Evolutionary conservation across 805 yeast species (phyloP), one percentile per base, ranked within the genome.

Genomic region (Candida mattraensis): DNA sequence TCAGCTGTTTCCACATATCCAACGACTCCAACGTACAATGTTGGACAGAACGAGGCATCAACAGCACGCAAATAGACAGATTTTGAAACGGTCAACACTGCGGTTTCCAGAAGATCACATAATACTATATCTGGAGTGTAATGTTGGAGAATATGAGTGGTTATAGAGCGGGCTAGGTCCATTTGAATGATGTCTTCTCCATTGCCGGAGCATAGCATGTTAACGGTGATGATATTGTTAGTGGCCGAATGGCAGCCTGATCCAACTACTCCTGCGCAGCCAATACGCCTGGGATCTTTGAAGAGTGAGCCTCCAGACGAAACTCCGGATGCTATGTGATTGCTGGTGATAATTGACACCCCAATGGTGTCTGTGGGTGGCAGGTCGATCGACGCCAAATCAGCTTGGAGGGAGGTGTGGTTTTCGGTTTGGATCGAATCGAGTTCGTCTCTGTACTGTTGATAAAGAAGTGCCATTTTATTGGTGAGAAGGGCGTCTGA

Each of bases 221-320:
- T 40, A 7, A 44, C 35, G 52, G 50, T 28, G 66, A 58, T 25
- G 2, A 36, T 29, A 5, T 25, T 12, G 5, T 29, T 20, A 9
- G 14, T 32, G 32, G 46, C 42, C 0, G 50, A 23, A 34, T 56
- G 73, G 12, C 65, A 53, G 1, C 73, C 72, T 2, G 73, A 57
- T 2, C 82, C 81, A 2, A 64, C 48, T 1, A 74, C 42, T 0
- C 72, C 78, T 8, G 80, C 77, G 55, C 80, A 75, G 6, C 81
- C 78, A 3, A 74, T 56, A 33, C 82, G 44, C 0, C 78, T 77
- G 0, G 70, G 68, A 2, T 61, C 42, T 41, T 74, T 73, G 50
- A 72, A 65, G 39, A 72, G 59, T 35, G 72, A 70, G 0, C 82
- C 82, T 2, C 82, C 82, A 0, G 80, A 74, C 1, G 79, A 74